phyloP scores from a whole-genome alignment of 2,329 filamentous ascomycete genomes.

The Cyphellophora europaea region DNA sequence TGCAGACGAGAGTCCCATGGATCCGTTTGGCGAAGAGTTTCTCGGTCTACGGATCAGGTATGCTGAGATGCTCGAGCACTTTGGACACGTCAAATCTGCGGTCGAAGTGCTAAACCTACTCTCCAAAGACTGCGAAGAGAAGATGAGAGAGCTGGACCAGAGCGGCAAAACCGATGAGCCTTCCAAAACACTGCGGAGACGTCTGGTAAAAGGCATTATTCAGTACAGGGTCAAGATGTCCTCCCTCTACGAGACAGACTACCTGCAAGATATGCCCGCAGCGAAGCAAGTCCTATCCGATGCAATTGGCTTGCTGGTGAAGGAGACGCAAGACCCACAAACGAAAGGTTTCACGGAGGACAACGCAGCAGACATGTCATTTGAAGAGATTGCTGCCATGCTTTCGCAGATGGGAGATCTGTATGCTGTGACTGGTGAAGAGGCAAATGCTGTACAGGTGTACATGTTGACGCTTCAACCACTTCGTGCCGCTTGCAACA shows the following conservation, averaged over 20 bases:
- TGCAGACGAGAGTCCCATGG: constrained; percentile 65
- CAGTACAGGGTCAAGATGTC: constrained; percentile 62
- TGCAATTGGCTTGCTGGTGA: constrained; percentile 70
- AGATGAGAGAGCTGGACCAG: constrained; percentile 34
- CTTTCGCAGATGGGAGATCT: constrained; percentile 18
- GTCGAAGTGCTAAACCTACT: constrained; percentile 73
- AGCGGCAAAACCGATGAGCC: neutral
- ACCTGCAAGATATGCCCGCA: constrained; percentile 62
- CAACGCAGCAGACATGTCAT: constrained; percentile 27
- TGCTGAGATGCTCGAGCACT: constrained; percentile 68
- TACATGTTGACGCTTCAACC: constrained; percentile 19
- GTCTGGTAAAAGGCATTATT: constrained; percentile 15
- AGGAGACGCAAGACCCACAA: constrained; percentile 61
- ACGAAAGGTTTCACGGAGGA: constrained; percentile 47
- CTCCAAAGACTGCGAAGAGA: constrained; percentile 54
- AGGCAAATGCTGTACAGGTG: constrained; percentile 17
- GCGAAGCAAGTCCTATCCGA: constrained; percentile 69
- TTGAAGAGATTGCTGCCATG: constrained; percentile 27
- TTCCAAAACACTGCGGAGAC: constrained; percentile 4
- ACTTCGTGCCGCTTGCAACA: constrained; percentile 16
- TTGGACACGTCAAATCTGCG: constrained; percentile 59
- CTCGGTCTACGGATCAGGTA: constrained; percentile 81
- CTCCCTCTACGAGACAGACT: constrained; percentile 68
- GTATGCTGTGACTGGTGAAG: constrained; percentile 17
- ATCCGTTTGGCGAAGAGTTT: constrained; percentile 85